These are phyloP conservation scores for Aspergillus heteromorphus DNA, from an alignment of 495 filamentous ascomycete species.

Conservation along the genomic window DNA sequence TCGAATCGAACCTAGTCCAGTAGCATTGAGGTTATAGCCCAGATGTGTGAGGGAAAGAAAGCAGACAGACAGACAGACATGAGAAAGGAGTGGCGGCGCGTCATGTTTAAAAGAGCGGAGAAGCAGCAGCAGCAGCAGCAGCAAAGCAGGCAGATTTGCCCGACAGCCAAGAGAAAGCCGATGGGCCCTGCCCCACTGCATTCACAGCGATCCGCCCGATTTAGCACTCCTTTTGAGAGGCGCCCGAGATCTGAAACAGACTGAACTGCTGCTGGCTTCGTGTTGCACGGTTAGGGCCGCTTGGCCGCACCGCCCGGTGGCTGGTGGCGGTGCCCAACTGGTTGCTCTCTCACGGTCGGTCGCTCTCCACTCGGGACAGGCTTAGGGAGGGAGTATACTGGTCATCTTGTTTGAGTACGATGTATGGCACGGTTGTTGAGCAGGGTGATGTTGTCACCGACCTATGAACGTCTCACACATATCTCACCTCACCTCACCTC, in stretches of 20 bases:
- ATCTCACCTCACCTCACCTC: background rate
- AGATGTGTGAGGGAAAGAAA: constrained; percentile 3
- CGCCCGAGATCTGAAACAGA: no score
- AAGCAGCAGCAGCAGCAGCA: no score
- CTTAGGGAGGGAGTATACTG: no score
- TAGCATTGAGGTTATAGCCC: no score
- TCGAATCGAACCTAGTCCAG: no score
- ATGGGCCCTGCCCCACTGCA: no score
- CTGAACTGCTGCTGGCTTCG: background rate
- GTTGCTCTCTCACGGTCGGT: constrained; percentile 12
- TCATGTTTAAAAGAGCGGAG: background rate
- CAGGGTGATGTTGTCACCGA: background rate
- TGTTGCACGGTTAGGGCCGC: background rate
- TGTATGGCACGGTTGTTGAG: background rate
- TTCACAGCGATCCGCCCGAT: no score
- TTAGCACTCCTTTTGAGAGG: no score
- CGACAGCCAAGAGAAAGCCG: background rate
- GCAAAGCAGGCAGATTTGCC: no score
- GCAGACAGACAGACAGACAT: background rate
- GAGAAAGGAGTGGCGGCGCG: background rate
- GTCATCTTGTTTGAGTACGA: no score
- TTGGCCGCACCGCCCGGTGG: no score
- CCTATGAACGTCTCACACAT: constrained; percentile 2
- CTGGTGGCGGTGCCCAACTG: constrained; percentile 2
- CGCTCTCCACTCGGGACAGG: no score